phyloP scores from a whole-genome alignment of 2,329 filamentous ascomycete genomes.

The Ceratocystis cacaofunesta region DNA sequence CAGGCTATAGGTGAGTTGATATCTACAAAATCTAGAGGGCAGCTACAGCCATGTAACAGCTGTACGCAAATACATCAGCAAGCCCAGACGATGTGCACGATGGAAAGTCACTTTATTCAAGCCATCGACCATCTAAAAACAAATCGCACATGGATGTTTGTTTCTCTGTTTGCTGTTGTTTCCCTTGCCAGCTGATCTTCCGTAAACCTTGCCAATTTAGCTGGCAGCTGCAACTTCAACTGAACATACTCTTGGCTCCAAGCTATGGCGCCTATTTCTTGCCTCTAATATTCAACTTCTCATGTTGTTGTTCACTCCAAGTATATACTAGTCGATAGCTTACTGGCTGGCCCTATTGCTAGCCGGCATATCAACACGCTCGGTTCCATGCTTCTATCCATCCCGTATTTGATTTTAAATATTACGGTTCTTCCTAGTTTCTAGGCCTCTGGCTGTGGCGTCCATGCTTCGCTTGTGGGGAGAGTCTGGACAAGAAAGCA shows the following conservation, averaged over 20 bases:
- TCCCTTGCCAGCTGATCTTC: not conserved
- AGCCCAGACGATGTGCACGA: too few species aligned
- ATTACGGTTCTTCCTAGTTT: not conserved
- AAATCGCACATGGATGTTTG: not conserved
- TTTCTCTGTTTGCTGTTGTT: not conserved
- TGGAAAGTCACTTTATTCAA: too few species aligned
- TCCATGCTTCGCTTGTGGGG: not conserved
- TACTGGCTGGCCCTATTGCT: not conserved
- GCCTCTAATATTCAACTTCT: not conserved
- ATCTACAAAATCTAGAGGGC: too few species aligned
- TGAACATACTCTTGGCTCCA: not conserved
- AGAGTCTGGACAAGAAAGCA: slow-evolving; percentile 1
- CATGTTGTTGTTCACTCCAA: not conserved
- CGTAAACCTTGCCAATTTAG: not conserved
- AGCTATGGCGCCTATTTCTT: not conserved
- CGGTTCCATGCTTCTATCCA: not conserved
- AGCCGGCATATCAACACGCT: not conserved
- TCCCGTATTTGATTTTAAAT: not conserved
- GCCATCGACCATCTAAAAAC: too few species aligned
- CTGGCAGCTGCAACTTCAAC: not conserved
- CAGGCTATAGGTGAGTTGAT: too few species aligned
- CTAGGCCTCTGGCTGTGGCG: not conserved
- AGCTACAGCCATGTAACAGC: too few species aligned
- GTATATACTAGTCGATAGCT: not conserved
- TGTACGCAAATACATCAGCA: not conserved